These are phyloP conservation scores for Physaria fendleri DNA, from an alignment of 345 rosid genomes.

Conservation along the genomic window DNA sequence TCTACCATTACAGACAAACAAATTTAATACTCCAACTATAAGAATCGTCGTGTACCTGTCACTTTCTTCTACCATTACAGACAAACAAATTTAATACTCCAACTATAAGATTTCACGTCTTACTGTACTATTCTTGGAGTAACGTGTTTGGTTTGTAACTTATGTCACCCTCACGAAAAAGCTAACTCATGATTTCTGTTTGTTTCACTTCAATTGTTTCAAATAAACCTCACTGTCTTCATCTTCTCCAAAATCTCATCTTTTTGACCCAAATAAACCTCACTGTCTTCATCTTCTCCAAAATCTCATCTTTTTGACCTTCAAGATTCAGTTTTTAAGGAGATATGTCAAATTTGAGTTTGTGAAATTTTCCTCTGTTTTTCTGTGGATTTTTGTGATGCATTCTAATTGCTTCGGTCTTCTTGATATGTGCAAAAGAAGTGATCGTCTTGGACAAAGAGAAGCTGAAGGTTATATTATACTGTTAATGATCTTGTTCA, in stretches of 20 bases:
- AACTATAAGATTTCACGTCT: neutral
- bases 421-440: constrained; percentile 34
- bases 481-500: neutral
- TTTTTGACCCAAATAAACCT: neutral
- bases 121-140: constrained; percentile 9
- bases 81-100: neutral
- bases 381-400: constrained; percentile 39
- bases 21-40: neutral
- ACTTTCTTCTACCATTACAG: neutral
- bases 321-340: neutral
- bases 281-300: neutral
- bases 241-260: neutral
- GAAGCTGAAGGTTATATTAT: constrained; percentile 40
- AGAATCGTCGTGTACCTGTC: constrained; percentile 12
- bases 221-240: neutral
- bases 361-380: neutral
- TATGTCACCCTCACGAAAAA: constrained; percentile 20
- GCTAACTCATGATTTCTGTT: constrained; percentile 16
- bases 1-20: neutral
- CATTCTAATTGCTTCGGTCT: constrained; percentile 45
- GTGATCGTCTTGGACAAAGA: constrained; percentile 15
- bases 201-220: neutral
- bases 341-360: neutral
- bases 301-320: neutral
- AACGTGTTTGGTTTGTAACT: constrained; percentile 12